Evolutionary conservation across 257 asterid species (phyloP), one percentile per base, ranked within the genome.

Genomic region (Verbena officinalis): DNA sequence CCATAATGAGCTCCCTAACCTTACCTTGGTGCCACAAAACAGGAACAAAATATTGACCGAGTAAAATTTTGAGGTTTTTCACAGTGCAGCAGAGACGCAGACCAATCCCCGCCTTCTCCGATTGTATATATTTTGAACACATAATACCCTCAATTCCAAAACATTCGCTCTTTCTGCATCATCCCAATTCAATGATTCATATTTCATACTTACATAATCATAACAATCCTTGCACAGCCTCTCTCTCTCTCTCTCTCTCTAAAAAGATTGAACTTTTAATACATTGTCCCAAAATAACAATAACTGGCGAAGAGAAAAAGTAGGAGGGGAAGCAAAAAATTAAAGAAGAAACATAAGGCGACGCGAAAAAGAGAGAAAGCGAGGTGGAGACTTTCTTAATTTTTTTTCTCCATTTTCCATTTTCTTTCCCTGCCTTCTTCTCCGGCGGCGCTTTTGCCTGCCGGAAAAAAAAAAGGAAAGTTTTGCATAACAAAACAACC

Each of bases 361-460:
- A 52, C 14, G 40, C 23, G 17, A 52, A 7, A 54, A 30, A 15
- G 9, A 15, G 4, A 45, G 33, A 1, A 43, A 42, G 22, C 21
- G 45, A 43, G 53, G 21, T 27, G 43, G 31, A 21, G 21, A 50
- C 30, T 20, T 48, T 19, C 30, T 39, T 4, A 31, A 16, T 27
- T 14, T 7, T 9, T 6, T 10, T 44, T 21, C 3, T 33, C 14
- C 14, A 10, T 54, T 55, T n/a, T n/a, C n/a, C n/a, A n/a, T n/a
- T n/a, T n/a, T n/a, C n/a, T n/a, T n/a, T n/a, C n/a, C n/a, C n/a
- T 39, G 49, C 23, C 62, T 51, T 24, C 59, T 52, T 51, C 65
- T 33, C 81, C 77, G 81, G 75, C 71, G 77, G 77, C 52, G 54
- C 19, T 56, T 63, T 56, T 21, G 69, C 75, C 73, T 46, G 73